Evolutionary conservation across 768 basidiomycete genomes (phyloP).

Genomic region (Tylopilus rubrobrunneus): DNA sequence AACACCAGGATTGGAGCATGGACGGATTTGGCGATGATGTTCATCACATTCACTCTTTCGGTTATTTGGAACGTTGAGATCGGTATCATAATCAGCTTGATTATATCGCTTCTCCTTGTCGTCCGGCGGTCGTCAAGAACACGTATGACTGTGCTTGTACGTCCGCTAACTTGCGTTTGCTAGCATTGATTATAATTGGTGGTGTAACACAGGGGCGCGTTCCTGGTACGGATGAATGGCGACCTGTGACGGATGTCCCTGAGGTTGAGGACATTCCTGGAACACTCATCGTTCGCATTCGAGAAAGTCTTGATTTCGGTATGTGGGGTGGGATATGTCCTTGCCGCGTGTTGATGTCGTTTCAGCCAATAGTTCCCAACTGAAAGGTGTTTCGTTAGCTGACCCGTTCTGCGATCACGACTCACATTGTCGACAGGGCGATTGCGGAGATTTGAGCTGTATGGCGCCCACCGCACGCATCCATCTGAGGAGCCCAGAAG

Average conservation of each 20-base stretch:
- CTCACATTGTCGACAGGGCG: constrained; percentile 48
- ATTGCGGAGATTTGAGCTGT: constrained; percentile 80
- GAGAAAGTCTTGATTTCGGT: constrained; percentile 93
- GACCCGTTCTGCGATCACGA: neutral
- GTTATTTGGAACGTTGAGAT: constrained; percentile 91
- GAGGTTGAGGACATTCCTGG: constrained; percentile 81
- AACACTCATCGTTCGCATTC: constrained; percentile 80
- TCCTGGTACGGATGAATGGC: constrained; percentile 87
- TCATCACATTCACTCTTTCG: constrained; percentile 81
- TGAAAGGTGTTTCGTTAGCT: constrained; percentile 56
- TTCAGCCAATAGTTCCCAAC: constrained; percentile 87
- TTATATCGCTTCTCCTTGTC: constrained; percentile 84
- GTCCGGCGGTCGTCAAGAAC: constrained; percentile 86
- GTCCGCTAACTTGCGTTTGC: neutral
- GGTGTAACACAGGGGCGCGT: constrained; percentile 63
- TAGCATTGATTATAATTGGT: constrained; percentile 1
- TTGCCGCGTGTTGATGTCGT: neutral
- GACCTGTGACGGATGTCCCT: constrained; percentile 82
- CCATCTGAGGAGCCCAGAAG: constrained; percentile 85
- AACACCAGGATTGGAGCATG: constrained; percentile 73
- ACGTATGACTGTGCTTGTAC: constrained; percentile 85
- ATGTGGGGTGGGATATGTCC: constrained; percentile 15
- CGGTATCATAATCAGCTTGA: constrained; percentile 84
- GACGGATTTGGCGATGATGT: constrained; percentile 85
- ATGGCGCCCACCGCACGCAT: constrained; percentile 75